Evolutionary conservation across 1,284 basidiomycete genomes (phyloP).

Genomic region (Apiotrichum mycotoxinovorans): DNA sequence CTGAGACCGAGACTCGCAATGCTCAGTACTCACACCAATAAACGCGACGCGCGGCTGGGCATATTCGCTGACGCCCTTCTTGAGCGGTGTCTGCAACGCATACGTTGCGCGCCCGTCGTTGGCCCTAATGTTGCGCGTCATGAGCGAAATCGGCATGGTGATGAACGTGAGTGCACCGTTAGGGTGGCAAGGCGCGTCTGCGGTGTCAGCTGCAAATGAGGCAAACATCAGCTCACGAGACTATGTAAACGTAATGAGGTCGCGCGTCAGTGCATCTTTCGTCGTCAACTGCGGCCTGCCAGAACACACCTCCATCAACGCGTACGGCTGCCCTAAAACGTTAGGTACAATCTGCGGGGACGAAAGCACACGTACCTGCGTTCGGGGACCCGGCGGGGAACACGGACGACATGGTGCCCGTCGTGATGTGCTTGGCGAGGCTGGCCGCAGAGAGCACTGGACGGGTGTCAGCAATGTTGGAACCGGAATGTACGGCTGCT

Average conservation of each 20-base stretch:
- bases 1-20: too few relatives aligned
- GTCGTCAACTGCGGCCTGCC: neutral
- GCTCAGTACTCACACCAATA: conserved; percentile 52
- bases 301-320: conserved; percentile 60
- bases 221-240: conserved; percentile 16
- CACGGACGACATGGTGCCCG: conserved; percentile 43
- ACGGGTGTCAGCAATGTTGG: neutral
- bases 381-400: conserved; percentile 32
- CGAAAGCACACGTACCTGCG: conserved; percentile 25
- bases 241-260: neutral
- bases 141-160: conserved; percentile 62
- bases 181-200: conserved; percentile 56
- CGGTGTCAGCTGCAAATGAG: neutral
- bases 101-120: conserved; percentile 56
- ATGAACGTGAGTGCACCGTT: conserved; percentile 63
- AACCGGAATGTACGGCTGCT: neutral
- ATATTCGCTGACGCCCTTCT: conserved; percentile 48
- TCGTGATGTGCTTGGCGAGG: conserved; percentile 20
- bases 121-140: conserved; percentile 59
- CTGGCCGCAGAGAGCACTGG: conserved; percentile 10
- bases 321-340: conserved; percentile 57
- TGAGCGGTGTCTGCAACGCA: conserved; percentile 52
- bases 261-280: neutral
- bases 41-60: conserved; percentile 55
- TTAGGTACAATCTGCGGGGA: neutral